Evolutionary conservation across 1,284 basidiomycete species (phyloP).

Genomic region (Moesziomyces sp.): DNA sequence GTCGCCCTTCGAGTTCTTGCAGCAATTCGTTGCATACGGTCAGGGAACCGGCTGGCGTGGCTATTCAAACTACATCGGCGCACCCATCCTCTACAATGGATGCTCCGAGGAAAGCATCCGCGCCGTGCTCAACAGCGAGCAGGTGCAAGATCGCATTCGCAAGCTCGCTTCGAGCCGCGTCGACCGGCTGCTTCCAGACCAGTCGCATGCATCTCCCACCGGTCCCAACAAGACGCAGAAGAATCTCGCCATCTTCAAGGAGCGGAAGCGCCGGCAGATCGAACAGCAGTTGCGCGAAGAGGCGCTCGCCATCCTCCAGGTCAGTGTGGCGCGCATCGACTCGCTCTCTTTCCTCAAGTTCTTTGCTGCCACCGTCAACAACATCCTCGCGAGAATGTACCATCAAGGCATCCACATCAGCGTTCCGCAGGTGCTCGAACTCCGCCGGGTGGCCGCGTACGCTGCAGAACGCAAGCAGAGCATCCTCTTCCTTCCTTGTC

Average conservation of each 20-base stretch:
- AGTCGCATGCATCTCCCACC: conserved; percentile 21
- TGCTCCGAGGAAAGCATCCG: conserved; percentile 55
- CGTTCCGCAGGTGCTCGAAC: conserved; percentile 60
- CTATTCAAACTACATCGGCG: conserved; percentile 61
- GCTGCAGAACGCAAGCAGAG: conserved; percentile 66
- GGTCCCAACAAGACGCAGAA: conserved; percentile 44
- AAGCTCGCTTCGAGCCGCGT: conserved; percentile 48
- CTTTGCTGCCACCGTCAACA: conserved; percentile 64
- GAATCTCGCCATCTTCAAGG: conserved; percentile 45
- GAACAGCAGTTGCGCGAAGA: conserved; percentile 56
- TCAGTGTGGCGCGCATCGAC: conserved; percentile 56
- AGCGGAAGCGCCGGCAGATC: conserved; percentile 55
- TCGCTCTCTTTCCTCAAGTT: conserved; percentile 53
- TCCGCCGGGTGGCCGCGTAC: conserved; percentile 60
- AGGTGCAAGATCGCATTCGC: conserved; percentile 55
- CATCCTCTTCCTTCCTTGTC: conserved; percentile 68
- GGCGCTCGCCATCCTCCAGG: conserved; percentile 50
- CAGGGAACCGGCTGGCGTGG: conserved; percentile 63
- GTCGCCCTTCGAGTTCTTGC: conserved; percentile 56
- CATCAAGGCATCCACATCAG: conserved; percentile 65
- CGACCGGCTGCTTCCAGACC: conserved; percentile 45
- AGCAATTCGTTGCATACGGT: conserved; percentile 59
- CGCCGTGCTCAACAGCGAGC: conserved; percentile 53
- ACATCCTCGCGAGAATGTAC: conserved; percentile 67
- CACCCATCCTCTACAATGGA: conserved; percentile 57